Percentiles rank a stretch among this genome's conserved stretches.
Conservation (phyloP, 139 green algal genomes). For the Monoraphidium neglectum region DNA sequence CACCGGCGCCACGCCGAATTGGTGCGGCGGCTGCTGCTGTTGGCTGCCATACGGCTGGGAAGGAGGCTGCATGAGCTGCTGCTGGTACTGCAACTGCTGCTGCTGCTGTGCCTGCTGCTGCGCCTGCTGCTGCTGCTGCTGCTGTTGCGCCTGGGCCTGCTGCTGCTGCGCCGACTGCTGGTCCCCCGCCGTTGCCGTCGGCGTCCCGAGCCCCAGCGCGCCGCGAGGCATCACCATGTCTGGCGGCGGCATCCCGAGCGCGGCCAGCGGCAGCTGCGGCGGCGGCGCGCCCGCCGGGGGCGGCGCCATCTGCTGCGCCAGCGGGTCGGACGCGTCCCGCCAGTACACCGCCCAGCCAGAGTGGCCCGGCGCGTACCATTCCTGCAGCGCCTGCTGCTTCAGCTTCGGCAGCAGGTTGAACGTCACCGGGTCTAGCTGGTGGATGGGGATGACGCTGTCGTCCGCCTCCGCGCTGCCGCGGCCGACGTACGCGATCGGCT, state of each 20-base stretch:
- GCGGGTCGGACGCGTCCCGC: slow-evolving; percentile 15
- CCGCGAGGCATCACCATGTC: neutral
- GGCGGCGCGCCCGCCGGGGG: neutral
- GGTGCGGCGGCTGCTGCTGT: neutral
- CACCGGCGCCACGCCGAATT: too few species aligned
- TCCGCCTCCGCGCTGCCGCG: neutral
- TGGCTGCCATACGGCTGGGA: slow-evolving; percentile 1
- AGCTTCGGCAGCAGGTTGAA: slow-evolving; percentile 51
- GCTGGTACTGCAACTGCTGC: slow-evolving; percentile 22
- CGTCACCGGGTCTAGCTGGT: slow-evolving; percentile 30
- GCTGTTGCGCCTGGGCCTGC: neutral
- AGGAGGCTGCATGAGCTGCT: slow-evolving; percentile 5
- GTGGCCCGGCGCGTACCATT: slow-evolving; percentile 53
- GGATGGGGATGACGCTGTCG: neutral
- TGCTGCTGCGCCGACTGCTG: slow-evolving; percentile 10
- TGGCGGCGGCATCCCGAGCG: neutral
- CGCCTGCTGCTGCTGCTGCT: neutral
- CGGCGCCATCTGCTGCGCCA: slow-evolving; percentile 22
- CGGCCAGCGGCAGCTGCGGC: slow-evolving; percentile 12
- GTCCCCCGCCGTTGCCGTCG: neutral
- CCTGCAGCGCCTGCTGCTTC: slow-evolving; percentile 48
- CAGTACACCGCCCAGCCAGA: slow-evolving; percentile 58
- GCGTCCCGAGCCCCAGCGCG: slow-evolving; percentile 2
- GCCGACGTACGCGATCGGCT: slow-evolving; percentile 43
- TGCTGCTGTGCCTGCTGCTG: neutral